These are phyloP conservation scores for Citrus mangshanensis DNA, from an alignment of 345 rosid species.

Conservation along the genomic window DNA sequence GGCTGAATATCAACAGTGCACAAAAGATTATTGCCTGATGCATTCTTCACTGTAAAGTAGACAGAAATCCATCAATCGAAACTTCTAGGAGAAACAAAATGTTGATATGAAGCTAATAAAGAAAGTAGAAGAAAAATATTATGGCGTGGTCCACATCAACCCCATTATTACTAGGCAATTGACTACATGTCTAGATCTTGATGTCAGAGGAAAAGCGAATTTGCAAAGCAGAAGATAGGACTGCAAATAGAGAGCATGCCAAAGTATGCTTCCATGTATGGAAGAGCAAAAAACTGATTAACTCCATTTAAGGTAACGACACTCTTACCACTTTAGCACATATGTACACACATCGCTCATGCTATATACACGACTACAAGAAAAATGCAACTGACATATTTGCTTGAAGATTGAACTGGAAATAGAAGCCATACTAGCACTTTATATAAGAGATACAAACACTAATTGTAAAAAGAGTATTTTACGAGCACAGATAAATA, in stretches of 20 bases:
- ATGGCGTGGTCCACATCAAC: not conserved
- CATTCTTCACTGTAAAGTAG: conserved; percentile 39
- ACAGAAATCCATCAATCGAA: not conserved
- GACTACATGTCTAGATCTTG: not conserved
- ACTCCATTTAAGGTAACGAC: not conserved
- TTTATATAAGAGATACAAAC: not conserved
- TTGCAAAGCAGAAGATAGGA: not conserved
- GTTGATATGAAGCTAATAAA: not conserved
- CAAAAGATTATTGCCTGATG: conserved; percentile 21
- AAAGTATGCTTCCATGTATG: not conserved
- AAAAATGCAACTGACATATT: not conserved
- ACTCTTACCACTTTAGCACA: not conserved
- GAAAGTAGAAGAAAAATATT: not conserved
- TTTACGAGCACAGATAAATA: not conserved
- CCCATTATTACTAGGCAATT: not conserved
- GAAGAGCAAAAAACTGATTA: not conserved
- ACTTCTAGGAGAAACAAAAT: not conserved
- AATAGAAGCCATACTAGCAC: not conserved
- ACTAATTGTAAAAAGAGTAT: not conserved
- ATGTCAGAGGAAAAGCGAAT: not conserved
- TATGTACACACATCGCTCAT: not conserved
- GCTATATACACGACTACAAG: not conserved
- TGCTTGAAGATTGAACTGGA: not conserved
- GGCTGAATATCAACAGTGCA: conserved; percentile 26
- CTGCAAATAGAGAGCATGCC: not conserved